Conservation (phyloP, 179 eudicot genomes). For the Spinacia oleracea region DNA sequence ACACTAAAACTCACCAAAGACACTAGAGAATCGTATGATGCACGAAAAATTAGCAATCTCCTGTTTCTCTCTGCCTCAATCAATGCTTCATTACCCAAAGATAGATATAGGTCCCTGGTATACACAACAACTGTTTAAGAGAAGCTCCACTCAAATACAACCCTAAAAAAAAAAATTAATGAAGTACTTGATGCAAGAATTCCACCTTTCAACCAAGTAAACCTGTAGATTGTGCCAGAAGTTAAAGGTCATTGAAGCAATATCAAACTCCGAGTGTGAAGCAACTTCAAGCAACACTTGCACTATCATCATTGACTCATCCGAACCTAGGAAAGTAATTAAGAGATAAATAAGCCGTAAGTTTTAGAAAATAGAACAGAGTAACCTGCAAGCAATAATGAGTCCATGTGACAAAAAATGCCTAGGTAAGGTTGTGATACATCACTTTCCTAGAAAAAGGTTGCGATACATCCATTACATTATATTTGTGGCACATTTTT, state of each 20-base stretch:
- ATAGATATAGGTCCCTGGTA: slow-evolving; percentile 62
- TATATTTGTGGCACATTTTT: not conserved
- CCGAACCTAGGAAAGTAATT: slow-evolving; percentile 61
- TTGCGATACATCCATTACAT: not conserved
- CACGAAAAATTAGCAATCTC: slow-evolving; percentile 66
- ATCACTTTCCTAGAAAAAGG: too few species aligned
- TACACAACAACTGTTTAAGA: slow-evolving; percentile 7
- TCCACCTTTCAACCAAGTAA: slow-evolving; percentile 75
- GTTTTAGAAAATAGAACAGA: not conserved
- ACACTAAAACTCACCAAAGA: slow-evolving; percentile 72
- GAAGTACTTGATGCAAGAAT: slow-evolving; percentile 3
- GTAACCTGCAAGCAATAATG: not conserved
- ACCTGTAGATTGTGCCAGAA: slow-evolving; percentile 99
- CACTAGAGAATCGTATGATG: slow-evolving; percentile 89
- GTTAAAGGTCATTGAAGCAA: slow-evolving; percentile 96
- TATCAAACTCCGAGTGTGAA: slow-evolving; percentile 95
- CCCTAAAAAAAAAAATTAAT: not conserved
- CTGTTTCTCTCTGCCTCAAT: slow-evolving; percentile 83
- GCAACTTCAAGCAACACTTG: slow-evolving; percentile 86
- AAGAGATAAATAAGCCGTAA: slow-evolving; percentile 3
- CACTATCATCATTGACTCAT: slow-evolving; percentile 91
- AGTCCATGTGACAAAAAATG: not conserved
- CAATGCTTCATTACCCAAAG: slow-evolving; percentile 63
- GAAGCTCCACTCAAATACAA: slow-evolving; percentile 11
- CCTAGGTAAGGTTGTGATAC: not conserved